These are phyloP conservation scores for Amanita rubescens DNA, from an alignment of 768 basidiomycete genomes.

Conservation along the genomic window DNA sequence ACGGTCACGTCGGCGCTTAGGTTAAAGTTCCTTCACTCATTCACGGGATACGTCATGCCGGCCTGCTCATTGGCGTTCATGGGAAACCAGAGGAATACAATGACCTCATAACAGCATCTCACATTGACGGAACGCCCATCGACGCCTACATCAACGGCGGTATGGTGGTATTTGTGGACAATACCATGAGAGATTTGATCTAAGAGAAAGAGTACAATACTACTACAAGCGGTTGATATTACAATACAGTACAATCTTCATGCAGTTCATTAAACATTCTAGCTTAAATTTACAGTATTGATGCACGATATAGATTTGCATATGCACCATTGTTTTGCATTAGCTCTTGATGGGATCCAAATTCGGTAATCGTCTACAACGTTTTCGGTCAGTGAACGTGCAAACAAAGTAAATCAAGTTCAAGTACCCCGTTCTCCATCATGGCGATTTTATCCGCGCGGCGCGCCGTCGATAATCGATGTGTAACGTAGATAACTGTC, in stretches of 20 bases:
- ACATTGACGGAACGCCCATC: slow-evolving; percentile 41
- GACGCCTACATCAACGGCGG: slow-evolving; percentile 66
- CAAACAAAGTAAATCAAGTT: slow-evolving; percentile 2
- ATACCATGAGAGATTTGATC: slow-evolving; percentile 41
- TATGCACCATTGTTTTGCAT: slow-evolving; percentile 54
- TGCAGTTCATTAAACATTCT: slow-evolving; percentile 2
- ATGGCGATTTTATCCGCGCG: slow-evolving; percentile 82
- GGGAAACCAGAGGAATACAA: slow-evolving; percentile 46
- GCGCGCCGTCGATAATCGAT: slow-evolving; percentile 73
- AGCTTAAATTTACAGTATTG: slow-evolving; percentile 34
- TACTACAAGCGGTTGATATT: background rate
- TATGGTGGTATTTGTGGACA: slow-evolving; percentile 61
- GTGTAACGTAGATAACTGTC: slow-evolving; percentile 79
- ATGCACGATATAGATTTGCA: slow-evolving; percentile 62
- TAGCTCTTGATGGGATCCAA: slow-evolving; percentile 66
- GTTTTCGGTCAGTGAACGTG: slow-evolving; percentile 3
- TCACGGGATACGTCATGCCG: slow-evolving; percentile 81
- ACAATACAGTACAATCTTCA: slow-evolving; percentile 1
- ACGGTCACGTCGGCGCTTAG: slow-evolving; percentile 28
- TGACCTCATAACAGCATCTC: slow-evolving; percentile 26
- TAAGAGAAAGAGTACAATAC: slow-evolving; percentile 16
- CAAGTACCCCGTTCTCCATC: slow-evolving; percentile 66
- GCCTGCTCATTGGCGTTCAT: slow-evolving; percentile 80
- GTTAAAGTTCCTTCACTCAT: slow-evolving; percentile 85
- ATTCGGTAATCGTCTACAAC: slow-evolving; percentile 62